Evolutionary conservation across 208 protist species (phyloP), one percentile per base, ranked within the genome.

Genomic region (Leishmania mexicana): DNA sequence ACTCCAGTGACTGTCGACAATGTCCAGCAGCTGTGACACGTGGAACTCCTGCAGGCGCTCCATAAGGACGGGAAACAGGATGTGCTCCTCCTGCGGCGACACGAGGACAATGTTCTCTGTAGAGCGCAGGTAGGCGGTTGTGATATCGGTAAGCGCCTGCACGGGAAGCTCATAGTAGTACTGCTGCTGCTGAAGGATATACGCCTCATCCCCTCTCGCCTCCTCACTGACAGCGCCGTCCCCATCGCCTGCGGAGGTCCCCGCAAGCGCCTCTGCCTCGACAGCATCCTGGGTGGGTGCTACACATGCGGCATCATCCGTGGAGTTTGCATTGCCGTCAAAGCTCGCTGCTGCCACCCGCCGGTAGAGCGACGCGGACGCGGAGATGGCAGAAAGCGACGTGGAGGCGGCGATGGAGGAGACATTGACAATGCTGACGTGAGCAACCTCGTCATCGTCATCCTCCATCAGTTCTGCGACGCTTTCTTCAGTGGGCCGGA

Each of bases 41-140:
- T 84, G 80, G n/a, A 93, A 77, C 73, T 95, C 87, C 31, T 79
- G 70, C 6, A 95, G 73, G 19, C 92, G 88, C 7, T 92, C 85
- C 28, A 88, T 68, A 38, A 96, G 54, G 8, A 94, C 92, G 21
- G 93, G 93, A 75, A 96, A 96, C 21, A 96, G 47, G 10, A 85
- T 62, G 75, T 94, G 88, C 75, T 96, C 91, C 65, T 95, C 92
- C n/a, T 87, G 64, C 17, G 85, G 83, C 19, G 87, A 91, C 13
- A 96, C 93, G 31, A 95, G 81, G 13, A 68, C 75, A 6, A 85
- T 64, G 76, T 92, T 92, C 21, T 87, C 76, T 10, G 90, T 90
- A 1, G 90, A 83, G 45, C 87, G 85, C 68, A 94, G 80, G 72
- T 96, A 96, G 38, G 88, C 62, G 3, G 76, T 65, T 1, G 88